A percentile compares a stretch with the other conserved stretches of the same genome.
phyloP scores from a whole-genome alignment of 768 basidiomycete genomes.

The Russula abietina region DNA sequence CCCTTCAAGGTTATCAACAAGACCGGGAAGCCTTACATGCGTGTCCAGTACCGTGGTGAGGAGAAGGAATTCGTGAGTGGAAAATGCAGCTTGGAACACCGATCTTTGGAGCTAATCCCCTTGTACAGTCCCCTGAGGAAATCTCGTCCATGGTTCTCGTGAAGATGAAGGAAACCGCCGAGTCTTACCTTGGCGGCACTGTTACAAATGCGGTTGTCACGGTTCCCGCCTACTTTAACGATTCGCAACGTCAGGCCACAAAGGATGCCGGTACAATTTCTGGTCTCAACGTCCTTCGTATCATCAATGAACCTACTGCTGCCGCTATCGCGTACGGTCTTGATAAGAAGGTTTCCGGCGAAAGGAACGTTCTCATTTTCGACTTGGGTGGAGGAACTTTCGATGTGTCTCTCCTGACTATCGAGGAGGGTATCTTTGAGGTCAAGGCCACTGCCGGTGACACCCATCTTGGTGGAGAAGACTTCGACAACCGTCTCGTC shows the following conservation, averaged over 20 bases:
- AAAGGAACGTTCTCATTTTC: constrained; percentile 96
- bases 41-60: constrained; percentile 90
- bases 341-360: constrained; percentile 85
- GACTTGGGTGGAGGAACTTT: constrained; percentile 98
- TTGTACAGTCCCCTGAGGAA: constrained; percentile 80
- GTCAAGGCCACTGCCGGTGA: constrained; percentile 98
- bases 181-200: constrained; percentile 85
- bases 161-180: constrained; percentile 99
- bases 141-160: constrained; percentile 95
- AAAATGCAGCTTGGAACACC: not conserved
- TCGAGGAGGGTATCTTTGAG: constrained; percentile 97
- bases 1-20: constrained; percentile 88
- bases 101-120: constrained; percentile 18
- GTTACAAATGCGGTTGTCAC: constrained; percentile 92
- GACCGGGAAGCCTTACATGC: constrained; percentile 81
- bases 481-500: constrained; percentile 97
- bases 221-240: constrained; percentile 98
- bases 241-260: constrained; percentile 97
- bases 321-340: constrained; percentile 98
- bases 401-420: constrained; percentile 93
- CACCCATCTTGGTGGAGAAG: constrained; percentile 96
- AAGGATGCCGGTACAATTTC: constrained; percentile 96
- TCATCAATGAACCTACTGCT: constrained; percentile 98
- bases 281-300: constrained; percentile 93
- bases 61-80: constrained; percentile 80